Evolutionary conservation across 257 asterid genomes (phyloP), one percentile per base, ranked within the genome.

Genomic region (Solanum sejunctum): DNA sequence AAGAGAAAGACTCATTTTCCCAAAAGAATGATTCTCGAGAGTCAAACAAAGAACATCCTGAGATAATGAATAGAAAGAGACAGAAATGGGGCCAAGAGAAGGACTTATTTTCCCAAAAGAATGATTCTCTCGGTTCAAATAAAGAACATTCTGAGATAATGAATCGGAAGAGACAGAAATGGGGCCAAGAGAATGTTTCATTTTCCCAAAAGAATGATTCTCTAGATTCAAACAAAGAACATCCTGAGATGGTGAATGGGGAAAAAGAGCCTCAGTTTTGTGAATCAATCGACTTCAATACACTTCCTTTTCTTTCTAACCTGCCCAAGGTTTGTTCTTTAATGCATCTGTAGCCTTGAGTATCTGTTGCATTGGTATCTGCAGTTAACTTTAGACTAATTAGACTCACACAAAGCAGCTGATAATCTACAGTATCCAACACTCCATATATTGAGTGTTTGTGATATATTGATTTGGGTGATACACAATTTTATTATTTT

Each of bases 221-320:
- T 51, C 64, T 52, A 84, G 90, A 73, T 58, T 61, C 86, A 67
- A 75, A 84, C 73, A 84, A 85, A 67, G 93, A 79, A 77, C 75
- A 81, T 69, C 66, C 92, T 85, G 91, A 90, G 80, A 73, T 75
- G 83, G 54, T 77, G 32, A 85, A 80, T 63, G 70, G 49, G 61
- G 86, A 88, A 43, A 92, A 90, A 66, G 91, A 86, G 83, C 86
- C 84, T 84, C 89, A 82, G 15, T 85, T 82, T 56, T 79, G 56
- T 78, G 87, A 73, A 81, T 87, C 84, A 81, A 83, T 91, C 12
- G 93, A 95, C 88, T 91, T 95, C 85, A 93, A 92, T 73, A 90
- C 92, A 90, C 95, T 93, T 90, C 97, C 97, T 41, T 89, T 87
- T 82, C 98, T 97, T 86, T 83, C 92, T 82, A 81, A 87, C 90